phyloP scores from a whole-genome alignment of 225 moss, liverwort and hornwort genomes.

The Marchantia paleacea region DNA sequence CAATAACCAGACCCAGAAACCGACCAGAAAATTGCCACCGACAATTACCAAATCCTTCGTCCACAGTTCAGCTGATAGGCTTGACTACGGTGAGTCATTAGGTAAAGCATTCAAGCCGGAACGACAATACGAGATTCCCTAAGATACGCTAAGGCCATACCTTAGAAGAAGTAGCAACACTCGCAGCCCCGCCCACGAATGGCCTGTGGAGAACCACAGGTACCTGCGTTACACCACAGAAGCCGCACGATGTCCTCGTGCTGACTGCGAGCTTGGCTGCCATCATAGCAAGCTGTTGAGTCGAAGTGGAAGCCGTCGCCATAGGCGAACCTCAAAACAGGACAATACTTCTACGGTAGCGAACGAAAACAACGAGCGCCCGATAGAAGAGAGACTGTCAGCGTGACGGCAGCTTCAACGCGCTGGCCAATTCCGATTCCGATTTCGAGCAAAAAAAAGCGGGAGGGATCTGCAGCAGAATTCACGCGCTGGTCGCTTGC shows the following conservation, averaged over 20 bases:
- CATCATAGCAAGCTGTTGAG: constrained; percentile 10
- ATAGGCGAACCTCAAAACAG: constrained; percentile 1
- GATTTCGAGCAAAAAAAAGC: neutral
- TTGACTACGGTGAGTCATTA: neutral
- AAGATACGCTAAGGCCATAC: neutral
- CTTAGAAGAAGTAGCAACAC: neutral
- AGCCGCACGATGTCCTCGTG: neutral
- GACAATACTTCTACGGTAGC: neutral
- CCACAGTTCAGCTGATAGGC: too few relatives aligned
- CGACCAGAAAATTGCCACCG: neutral
- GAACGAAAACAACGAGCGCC: neutral
- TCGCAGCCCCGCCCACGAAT: neutral
- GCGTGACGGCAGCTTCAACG: neutral
- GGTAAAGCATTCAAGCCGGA: too few relatives aligned
- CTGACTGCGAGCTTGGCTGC: neutral
- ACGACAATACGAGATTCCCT: too few relatives aligned
- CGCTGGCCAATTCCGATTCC: neutral
- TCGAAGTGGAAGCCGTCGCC: constrained; percentile 24
- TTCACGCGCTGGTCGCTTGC: too few relatives aligned
- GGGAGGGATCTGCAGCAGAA: neutral
- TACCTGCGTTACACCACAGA: constrained; percentile 2
- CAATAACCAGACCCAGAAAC: neutral
- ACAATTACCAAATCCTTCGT: neutral
- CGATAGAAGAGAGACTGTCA: neutral
- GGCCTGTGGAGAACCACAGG: neutral